Evolutionary conservation across 2,329 filamentous ascomycete genomes (phyloP), one percentile per base, ranked within the genome.

Genomic region (Pseudogymnoascus sp.): DNA sequence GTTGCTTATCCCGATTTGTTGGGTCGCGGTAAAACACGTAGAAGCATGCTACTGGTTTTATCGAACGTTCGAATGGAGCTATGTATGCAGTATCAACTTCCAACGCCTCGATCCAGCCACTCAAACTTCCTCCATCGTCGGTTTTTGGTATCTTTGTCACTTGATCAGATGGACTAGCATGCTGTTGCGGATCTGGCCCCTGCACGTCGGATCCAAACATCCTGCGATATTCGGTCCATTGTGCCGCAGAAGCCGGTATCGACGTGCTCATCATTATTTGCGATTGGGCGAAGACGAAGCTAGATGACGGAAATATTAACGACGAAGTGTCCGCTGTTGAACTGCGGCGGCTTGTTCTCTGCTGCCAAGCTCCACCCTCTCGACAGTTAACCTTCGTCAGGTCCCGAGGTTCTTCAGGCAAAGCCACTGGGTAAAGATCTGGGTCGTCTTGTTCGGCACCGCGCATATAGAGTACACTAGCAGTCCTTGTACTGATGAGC

Each of bases 41-140:
- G 74, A 97, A 92, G 77, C 92, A 97, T 58, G 93, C 93, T 41
- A 95, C 86, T 73, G 82, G 77, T 73, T 91, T 95, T 16, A 85
- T 78, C 7, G 81, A 78, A 63, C 83, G 84, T 69, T 95, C 90
- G 1, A 82, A 77, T 0, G 92, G 92, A 52, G 94, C 88, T 63
- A 88, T 84, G 72, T 97, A 99, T 2, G 82, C 83, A 14, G 87
- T 79, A 72, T 97, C 94, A n/a, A 97, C 91, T 35, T 91, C 94
- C 6, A 96, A 76, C 0, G 92, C 91, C 72, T 97, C 92, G 65
- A 97, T 94, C 87, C 89, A 96, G 5, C 90, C 89, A 64, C 85
- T 88, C 25, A 92, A 77, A 23, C 82, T 84, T 9, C 87, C 87
- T 35, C 84, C 78, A 22, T 85, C 83, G 61, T 87, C 84, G 1